Evolutionary conservation across 306 rosid species (phyloP).

Genomic region (Prunus persica): DNA sequence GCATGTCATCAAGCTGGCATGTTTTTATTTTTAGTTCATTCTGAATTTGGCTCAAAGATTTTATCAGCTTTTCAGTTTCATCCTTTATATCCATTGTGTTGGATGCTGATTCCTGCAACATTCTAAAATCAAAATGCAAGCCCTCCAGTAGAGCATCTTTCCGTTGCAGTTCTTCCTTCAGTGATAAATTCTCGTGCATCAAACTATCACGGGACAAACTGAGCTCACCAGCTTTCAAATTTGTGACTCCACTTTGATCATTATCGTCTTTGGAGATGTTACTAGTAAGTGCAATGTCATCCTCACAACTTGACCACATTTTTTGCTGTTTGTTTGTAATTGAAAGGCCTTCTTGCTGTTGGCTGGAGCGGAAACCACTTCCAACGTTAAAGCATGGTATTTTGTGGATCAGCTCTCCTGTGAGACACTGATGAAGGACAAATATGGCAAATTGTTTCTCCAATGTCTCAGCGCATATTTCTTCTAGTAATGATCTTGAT

Average conservation of each 20-base stretch:
- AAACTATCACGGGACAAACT: slow-evolving; percentile 35
- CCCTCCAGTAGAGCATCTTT: slow-evolving; percentile 79
- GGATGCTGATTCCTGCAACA: slow-evolving; percentile 89
- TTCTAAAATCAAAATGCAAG: slow-evolving; percentile 79
- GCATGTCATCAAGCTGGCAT: slow-evolving; percentile 56
- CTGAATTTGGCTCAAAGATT: slow-evolving; percentile 54
- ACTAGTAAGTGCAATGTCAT: slow-evolving; percentile 19
- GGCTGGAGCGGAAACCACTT: slow-evolving; percentile 20
- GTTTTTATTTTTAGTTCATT: slow-evolving; percentile 65
- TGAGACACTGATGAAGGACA: slow-evolving; percentile 52
- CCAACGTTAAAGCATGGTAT: slow-evolving; percentile 28
- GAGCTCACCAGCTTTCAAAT: slow-evolving; percentile 33
- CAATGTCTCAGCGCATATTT: slow-evolving; percentile 43
- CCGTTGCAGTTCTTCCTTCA: slow-evolving; percentile 68
- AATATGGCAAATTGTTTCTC: slow-evolving; percentile 48
- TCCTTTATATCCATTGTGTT: slow-evolving; percentile 70
- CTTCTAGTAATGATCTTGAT: slow-evolving; percentile 59
- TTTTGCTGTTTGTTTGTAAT: slow-evolving; percentile 22
- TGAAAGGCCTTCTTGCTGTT: slow-evolving; percentile 26
- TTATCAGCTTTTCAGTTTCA: slow-evolving; percentile 60
- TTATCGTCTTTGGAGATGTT: slow-evolving; percentile 20
- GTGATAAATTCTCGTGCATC: slow-evolving; percentile 49
- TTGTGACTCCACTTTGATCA: slow-evolving; percentile 28
- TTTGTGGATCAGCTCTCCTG: slow-evolving; percentile 31
- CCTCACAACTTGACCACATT: slow-evolving; percentile 27